Evolutionary conservation across 306 rosid species (phyloP).

Genomic region (Oxytropis ochrocephala): DNA sequence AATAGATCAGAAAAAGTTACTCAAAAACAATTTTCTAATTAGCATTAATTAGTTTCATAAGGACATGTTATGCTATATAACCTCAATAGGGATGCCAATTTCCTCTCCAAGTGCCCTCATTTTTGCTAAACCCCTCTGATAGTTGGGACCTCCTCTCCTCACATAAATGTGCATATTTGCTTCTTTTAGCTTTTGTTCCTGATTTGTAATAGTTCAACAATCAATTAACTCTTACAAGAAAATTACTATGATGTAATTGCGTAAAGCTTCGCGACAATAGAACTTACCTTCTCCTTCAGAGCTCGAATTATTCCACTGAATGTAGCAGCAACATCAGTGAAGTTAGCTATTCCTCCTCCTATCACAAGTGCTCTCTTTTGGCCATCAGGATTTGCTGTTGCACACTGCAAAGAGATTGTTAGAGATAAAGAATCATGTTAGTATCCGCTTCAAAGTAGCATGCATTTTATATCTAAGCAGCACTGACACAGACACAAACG

Average conservation of each 20-base stretch:
- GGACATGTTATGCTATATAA: conserved; percentile 14
- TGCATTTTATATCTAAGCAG: background rate
- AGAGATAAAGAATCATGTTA: background rate
- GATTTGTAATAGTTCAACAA: conserved; percentile 21
- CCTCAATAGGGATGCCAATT: conserved; percentile 95
- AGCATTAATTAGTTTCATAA: background rate
- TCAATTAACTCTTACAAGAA: conserved; percentile 14
- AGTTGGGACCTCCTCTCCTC: conserved; percentile 99
- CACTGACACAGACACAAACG: too few species aligned
- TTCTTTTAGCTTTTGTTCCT: conserved; percentile 88
- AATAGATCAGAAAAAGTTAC: conserved; percentile 1
- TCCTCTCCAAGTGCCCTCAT: conserved; percentile 90
- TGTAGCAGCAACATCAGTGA: conserved; percentile 94
- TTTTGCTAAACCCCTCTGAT: conserved; percentile 84
- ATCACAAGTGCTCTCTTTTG: conserved; percentile 79
- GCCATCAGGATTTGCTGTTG: conserved; percentile 87
- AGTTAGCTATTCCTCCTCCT: conserved; percentile 97
- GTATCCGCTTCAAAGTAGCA: background rate
- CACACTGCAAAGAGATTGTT: conserved; percentile 54
- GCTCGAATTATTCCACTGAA: conserved; percentile 91
- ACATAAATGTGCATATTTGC: conserved; percentile 80
- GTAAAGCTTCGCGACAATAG: background rate
- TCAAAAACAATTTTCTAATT: background rate
- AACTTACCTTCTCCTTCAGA: conserved; percentile 78
- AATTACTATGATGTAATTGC: background rate